These are phyloP conservation scores for Collybiopsis luxurians DNA, from an alignment of 768 basidiomycete genomes.

Conservation along the genomic window DNA sequence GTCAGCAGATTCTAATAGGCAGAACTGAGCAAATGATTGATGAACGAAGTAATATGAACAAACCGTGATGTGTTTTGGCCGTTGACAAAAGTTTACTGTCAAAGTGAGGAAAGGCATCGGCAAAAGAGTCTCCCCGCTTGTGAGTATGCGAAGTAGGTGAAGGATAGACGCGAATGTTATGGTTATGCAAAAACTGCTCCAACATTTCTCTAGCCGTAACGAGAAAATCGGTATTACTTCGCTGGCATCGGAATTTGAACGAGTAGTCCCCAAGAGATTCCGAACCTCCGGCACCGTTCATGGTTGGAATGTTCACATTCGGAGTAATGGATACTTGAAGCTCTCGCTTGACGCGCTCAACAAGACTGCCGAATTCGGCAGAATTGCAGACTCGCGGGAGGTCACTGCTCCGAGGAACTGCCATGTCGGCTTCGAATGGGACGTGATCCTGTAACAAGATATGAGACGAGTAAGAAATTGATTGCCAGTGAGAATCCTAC, in stretches of 20 bases:
- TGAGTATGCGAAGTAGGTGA: conserved; percentile 76
- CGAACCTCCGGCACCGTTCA: conserved; percentile 46
- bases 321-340: conserved; percentile 88
- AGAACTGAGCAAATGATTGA: neutral
- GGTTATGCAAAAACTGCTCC: conserved; percentile 84
- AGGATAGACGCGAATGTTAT: conserved; percentile 82
- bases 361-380: conserved; percentile 81
- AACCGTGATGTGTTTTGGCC: conserved; percentile 58
- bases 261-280: conserved; percentile 74
- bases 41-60: conserved; percentile 15
- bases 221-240: conserved; percentile 92
- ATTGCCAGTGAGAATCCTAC: conserved; percentile 40
- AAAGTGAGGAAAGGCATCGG: conserved; percentile 95
- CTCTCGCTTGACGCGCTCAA: conserved; percentile 90
- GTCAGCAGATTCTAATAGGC: conserved; percentile 66
- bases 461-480: neutral
- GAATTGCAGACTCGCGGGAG: conserved; percentile 72
- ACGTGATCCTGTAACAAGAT: conserved; percentile 73
- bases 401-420: conserved; percentile 81
- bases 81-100: conserved; percentile 91
- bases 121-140: conserved; percentile 88
- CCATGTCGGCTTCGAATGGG: conserved; percentile 94
- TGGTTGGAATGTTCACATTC: conserved; percentile 59
- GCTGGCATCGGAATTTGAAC: conserved; percentile 95
- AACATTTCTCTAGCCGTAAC: conserved; percentile 88